Conservation (phyloP, 2,329 filamentous ascomycete genomes). For the Apiospora aurea region DNA sequence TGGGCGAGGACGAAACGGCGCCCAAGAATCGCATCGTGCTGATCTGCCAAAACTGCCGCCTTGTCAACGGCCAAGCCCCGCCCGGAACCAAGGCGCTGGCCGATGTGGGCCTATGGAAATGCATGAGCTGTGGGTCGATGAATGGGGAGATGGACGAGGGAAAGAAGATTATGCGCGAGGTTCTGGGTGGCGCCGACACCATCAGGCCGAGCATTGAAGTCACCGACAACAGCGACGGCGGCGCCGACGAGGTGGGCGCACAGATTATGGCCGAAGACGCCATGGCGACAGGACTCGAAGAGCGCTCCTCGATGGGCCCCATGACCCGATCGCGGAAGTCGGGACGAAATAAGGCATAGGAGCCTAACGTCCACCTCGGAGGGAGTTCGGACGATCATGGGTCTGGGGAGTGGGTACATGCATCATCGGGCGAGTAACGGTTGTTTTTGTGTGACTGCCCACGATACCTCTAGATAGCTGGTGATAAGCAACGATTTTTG, state of each 20-base stretch:
- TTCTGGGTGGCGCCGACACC: conserved; percentile 47
- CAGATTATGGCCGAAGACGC: conserved; percentile 16
- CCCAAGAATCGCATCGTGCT: conserved; percentile 90
- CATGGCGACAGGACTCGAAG: not conserved
- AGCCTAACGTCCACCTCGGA: not conserved
- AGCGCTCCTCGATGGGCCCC: not conserved
- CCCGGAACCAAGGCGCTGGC: conserved; percentile 80
- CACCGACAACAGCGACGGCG: not conserved
- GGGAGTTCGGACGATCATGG: not conserved
- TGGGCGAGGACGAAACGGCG: conserved; percentile 93
- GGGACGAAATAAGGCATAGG: conserved; percentile 16
- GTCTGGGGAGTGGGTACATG: not conserved
- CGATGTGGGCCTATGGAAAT: conserved; percentile 88
- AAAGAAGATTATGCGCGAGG: conserved; percentile 73
- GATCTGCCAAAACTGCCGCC: conserved; percentile 80
- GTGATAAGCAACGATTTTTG: not conserved
- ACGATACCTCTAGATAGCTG: conserved; percentile 9
- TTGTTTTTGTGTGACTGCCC: conserved; percentile 11
- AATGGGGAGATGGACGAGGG: conserved; percentile 86
- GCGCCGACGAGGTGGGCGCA: not conserved
- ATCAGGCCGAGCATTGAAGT: conserved; percentile 7
- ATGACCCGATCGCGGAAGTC: not conserved
- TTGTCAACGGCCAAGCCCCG: conserved; percentile 95
- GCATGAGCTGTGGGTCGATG: conserved; percentile 79
- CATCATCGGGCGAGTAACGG: not conserved